Conservation (phyloP, 2,329 filamentous ascomycete species). For the Arthrinium phaeospermum region DNA sequence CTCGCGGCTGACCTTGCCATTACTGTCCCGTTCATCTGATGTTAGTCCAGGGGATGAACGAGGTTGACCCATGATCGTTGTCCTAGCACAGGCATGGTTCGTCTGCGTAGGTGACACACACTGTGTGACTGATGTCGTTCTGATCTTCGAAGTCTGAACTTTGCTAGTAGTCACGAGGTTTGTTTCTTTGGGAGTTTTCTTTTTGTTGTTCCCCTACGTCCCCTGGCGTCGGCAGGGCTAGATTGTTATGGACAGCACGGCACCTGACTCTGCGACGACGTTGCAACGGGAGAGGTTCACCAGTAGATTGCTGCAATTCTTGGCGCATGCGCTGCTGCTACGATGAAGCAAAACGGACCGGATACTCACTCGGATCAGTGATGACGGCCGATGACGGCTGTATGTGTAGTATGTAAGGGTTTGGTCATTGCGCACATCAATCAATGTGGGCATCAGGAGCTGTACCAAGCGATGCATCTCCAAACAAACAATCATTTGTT, state of each 20-base stretch:
- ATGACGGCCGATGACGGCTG: background rate
- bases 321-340: background rate
- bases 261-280: background rate
- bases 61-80: background rate
- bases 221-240: background rate
- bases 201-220: background rate
- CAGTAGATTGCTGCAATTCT: background rate
- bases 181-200: background rate
- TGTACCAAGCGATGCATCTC: background rate
- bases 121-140: background rate
- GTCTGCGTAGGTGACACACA: background rate
- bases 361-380: background rate
- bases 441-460: background rate
- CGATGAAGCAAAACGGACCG: background rate
- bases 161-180: background rate
- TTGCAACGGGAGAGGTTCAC: background rate
- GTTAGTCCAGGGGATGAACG: background rate
- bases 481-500: background rate
- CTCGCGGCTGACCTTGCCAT: background rate
- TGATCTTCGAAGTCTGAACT: background rate
- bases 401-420: background rate
- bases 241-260: background rate
- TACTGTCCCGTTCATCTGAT: background rate
- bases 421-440: background rate
- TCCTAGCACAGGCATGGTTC: background rate